These are phyloP conservation scores for Tricholoma furcatifolium DNA, from an alignment of 768 basidiomycete genomes.

Conservation along the genomic window DNA sequence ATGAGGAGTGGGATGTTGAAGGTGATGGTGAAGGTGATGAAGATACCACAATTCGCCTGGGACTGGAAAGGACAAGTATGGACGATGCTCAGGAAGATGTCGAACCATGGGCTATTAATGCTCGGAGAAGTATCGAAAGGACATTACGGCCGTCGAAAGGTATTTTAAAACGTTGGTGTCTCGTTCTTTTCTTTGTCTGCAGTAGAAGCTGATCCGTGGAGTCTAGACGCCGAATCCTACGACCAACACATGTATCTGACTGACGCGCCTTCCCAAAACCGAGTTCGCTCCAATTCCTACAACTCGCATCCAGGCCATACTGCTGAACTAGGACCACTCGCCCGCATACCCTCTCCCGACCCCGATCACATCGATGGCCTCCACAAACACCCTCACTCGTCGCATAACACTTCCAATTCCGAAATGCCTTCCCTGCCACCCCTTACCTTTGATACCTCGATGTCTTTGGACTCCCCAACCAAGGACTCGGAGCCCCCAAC, in stretches of 20 bases:
- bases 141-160: conserved; percentile 69
- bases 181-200: not conserved
- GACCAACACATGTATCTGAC: conserved; percentile 57
- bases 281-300: conserved; percentile 84
- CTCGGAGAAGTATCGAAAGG: conserved; percentile 73
- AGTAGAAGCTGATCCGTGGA: not conserved
- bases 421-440: conserved; percentile 39
- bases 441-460: conserved; percentile 55
- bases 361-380: conserved; percentile 88
- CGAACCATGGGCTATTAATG: conserved; percentile 75
- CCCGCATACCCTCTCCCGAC: conserved; percentile 80
- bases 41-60: conserved; percentile 70
- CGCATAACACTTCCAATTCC: conserved; percentile 29
- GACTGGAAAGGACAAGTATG: conserved; percentile 47
- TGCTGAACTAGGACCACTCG: conserved; percentile 69
- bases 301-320: conserved; percentile 48
- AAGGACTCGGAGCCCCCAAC: conserved; percentile 37
- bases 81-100: conserved; percentile 56
- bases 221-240: conserved; percentile 65
- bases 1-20: conserved; percentile 75
- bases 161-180: conserved; percentile 81
- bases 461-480: conserved; percentile 31
- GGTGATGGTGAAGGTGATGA: conserved; percentile 60
- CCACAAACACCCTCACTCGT: conserved; percentile 63
- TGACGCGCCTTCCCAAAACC: conserved; percentile 46